A percentile compares a stretch with the other conserved stretches of the same genome.
Evolutionary conservation across 2,329 filamentous ascomycete genomes (phyloP).

Genomic region (Calonectria ilicicola): DNA sequence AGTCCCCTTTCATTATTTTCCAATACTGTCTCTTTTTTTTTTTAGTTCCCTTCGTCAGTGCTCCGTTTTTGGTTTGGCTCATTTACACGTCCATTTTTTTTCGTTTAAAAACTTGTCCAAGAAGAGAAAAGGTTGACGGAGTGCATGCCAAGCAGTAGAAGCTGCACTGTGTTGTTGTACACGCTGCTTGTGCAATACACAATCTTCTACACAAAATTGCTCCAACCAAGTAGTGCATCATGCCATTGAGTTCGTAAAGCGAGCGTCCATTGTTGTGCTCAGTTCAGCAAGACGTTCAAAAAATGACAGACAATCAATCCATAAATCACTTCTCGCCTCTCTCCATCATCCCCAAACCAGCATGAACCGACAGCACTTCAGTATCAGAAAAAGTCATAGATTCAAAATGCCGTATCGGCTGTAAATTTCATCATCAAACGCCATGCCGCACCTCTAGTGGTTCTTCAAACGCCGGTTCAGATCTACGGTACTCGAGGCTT

Average conservation of each 20-base stretch:
- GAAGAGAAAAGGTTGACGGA: background rate
- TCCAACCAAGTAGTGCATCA: background rate
- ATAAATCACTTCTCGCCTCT: background rate
- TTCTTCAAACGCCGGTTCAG: conserved; percentile 46
- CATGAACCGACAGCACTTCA: conserved; percentile 39
- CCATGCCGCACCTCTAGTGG: conserved; percentile 43
- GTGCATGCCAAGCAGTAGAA: background rate
- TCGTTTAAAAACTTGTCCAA: background rate
- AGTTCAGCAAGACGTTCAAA: background rate
- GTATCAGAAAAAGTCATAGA: conserved; percentile 25
- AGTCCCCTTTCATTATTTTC: background rate
- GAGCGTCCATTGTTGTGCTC: no score
- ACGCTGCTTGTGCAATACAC: background rate
- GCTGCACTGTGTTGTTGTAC: background rate
- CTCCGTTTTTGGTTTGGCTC: background rate
- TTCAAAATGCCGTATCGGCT: conserved; percentile 39
- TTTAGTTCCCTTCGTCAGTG: background rate
- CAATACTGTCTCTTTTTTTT: background rate
- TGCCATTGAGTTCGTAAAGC: background rate
- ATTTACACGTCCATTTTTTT: background rate
- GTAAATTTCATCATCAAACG: conserved; percentile 33
- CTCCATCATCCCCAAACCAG: conserved; percentile 1
- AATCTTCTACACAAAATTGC: background rate
- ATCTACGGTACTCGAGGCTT: conserved; percentile 40
- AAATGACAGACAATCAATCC: background rate